Percentiles rank a stretch among this genome's conserved stretches.
Conservation (phyloP, 2,329 filamentous ascomycete species). For the Xylaria sp. region DNA sequence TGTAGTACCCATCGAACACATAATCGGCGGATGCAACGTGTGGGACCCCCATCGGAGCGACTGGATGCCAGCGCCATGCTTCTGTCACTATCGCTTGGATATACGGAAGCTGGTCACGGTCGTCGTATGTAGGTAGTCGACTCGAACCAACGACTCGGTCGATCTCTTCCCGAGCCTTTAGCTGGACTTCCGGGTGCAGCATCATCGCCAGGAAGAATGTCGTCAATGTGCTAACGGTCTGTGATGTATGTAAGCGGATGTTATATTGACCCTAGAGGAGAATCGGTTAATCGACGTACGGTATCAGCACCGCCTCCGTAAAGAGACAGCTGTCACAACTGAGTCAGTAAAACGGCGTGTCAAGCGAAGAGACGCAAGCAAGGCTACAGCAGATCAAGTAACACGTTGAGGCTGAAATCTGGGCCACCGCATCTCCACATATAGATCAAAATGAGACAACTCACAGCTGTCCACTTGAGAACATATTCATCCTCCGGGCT, state of each 20-base stretch:
- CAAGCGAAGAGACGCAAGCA: neutral
- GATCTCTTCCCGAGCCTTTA: constrained; percentile 48
- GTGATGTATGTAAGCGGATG: neutral
- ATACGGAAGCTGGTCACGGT: neutral
- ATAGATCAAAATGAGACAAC: neutral
- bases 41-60: constrained; percentile 10
- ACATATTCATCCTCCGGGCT: neutral
- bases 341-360: neutral
- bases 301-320: constrained; percentile 24
- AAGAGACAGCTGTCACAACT: neutral
- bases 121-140: constrained; percentile 29
- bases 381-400: neutral
- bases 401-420: neutral
- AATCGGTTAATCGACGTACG: constrained; percentile 21
- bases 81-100: neutral
- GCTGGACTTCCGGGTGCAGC: constrained; percentile 57
- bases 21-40: constrained; percentile 33
- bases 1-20: constrained; percentile 31
- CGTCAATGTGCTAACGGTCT: neutral
- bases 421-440: neutral
- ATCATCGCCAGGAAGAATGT: constrained; percentile 61
- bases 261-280: neutral
- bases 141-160: constrained; percentile 47
- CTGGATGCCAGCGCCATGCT: constrained; percentile 3
- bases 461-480: constrained; percentile 2